Evolutionary conservation across 306 rosid genomes (phyloP), one percentile per base, ranked within the genome.

Genomic region (Cicer chorassanicum): DNA sequence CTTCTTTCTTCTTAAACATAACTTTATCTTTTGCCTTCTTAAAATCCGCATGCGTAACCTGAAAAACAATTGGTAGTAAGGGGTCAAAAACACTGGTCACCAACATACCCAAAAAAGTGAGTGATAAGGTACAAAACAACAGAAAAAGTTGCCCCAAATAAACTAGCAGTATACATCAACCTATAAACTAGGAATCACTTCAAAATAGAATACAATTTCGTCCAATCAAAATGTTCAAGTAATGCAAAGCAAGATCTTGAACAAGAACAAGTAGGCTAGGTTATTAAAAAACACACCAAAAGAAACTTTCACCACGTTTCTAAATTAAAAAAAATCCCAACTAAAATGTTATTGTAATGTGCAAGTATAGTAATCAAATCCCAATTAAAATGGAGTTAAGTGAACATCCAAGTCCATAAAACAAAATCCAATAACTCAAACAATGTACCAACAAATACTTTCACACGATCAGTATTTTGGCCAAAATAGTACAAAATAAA

Each of bases 1-100:
- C 98, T 84, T 94, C 98, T 82, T 94, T 94, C 96, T 94, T 94
- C 93, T 91, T 94, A 70, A 91, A 94, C 98, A 94, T 94, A 54
- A 94, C 98, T 85, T 94, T 94, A 70, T 94, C 98, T 85, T 94
- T 94, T 6, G 98, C 97, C 91, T 94, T 94, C 90, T 94, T 91
- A 79, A 94, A 90, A 81, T 94, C 98, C 0, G 66, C 42, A 82
- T 94, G 98, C 0, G 95, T 94, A 34, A 94, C 98, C 98, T 94
- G 88, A 60, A 73, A 45, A 73, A n/a, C 8, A 42, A 24, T 9
- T 15, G 55, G 13, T 11, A 42, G 48, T 2, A 7, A 45, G 7
- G 51, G 9, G 38, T 8, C 1, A 54, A 36, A 8, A 21, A 18
- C 18, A 39, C 5, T 24, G 36, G 36, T 29, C 4, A 29, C 53